Evolutionary conservation across 2,329 filamentous ascomycete genomes (phyloP), one percentile per base, ranked within the genome.

Genomic region (Tolypocladium ophioglossoides): DNA sequence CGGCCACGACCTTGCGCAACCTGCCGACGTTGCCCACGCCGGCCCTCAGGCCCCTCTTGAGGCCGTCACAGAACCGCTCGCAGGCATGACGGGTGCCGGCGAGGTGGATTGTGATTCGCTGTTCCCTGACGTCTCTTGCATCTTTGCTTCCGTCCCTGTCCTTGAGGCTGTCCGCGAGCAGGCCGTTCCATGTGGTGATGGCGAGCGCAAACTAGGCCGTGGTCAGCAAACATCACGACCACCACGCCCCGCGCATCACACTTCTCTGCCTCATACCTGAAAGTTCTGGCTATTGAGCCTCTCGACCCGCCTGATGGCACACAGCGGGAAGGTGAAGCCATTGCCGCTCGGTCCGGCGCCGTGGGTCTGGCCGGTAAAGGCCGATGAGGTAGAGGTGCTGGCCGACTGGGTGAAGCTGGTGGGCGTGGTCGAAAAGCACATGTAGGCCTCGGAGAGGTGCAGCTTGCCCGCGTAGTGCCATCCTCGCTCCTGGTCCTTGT

Each of bases 381-480:
- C 83, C 49, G 86, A 89, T 22, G 91, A 91, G 0, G 87, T 85
- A 58, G 83, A 85, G 22, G 87, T 83, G 68, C 85, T 95, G 18
- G 92, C 87, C 0, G 86, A 85, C 58, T 84, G 85, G 44, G 89
- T 71, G 71, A 96, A 96, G 73, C 90, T 95, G 11, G 90, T 88
- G 18, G 89, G 85, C 52, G 94, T 89, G 9, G 94, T 96, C 0
- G 91, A 96, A 76, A 99, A 99, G 78, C 91, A 97, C 63, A 99
- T 84, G 72, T 88, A 99, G 62, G 88, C 83, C 73, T 99, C 92
- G 69, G 91, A 96, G 59, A 99, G 76, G 69, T 99, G 92, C 52
- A 99, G 81, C 70, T 91, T 91, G 51, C 94, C 94, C 27, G 86
- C 85, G 74, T 99, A 97, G 67, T 91, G 88, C 72, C 87, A 95